A percentile compares a stretch with the other conserved stretches of the same genome.
These are phyloP conservation scores for Aspergillus neotritici DNA, from an alignment of 2,329 filamentous ascomycete species.

Conservation along the genomic window DNA sequence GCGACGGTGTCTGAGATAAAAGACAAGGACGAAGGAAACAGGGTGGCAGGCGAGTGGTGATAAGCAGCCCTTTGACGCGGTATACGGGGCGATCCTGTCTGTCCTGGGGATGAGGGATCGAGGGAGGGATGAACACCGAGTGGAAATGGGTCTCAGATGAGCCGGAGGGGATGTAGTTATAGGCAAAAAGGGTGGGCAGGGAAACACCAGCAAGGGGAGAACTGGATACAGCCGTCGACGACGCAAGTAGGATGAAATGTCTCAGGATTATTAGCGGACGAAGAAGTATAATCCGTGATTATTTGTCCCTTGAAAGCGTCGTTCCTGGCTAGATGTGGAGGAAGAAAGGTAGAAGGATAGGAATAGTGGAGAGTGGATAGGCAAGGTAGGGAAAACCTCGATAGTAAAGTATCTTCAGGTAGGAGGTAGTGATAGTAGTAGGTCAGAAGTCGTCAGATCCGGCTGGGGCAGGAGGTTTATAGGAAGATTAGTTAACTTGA, in stretches of 20 bases:
- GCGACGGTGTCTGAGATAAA: constrained; percentile 17
- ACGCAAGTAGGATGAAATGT: constrained; percentile 15
- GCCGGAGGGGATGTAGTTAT: constrained; percentile 16
- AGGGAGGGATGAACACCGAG: not conserved
- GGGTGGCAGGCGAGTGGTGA: constrained; percentile 7
- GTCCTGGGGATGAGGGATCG: constrained; percentile 4
- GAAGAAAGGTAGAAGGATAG: no score
- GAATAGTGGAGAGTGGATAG: no score
- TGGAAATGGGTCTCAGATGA: constrained; percentile 15
- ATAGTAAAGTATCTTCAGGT: no score
- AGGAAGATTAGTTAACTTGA: no score
- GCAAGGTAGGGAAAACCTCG: no score
- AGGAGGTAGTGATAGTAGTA: no score
- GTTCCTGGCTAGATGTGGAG: no score
- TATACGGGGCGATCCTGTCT: constrained; percentile 5
- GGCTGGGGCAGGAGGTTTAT: no score
- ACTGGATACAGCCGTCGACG: constrained; percentile 9
- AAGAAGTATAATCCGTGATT: constrained; percentile 6
- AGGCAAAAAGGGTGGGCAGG: constrained; percentile 9
- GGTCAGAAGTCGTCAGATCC: no score
- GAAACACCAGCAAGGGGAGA: constrained; percentile 17
- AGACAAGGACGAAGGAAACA: constrained; percentile 10
- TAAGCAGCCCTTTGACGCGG: constrained; percentile 15
- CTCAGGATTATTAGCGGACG: constrained; percentile 13
- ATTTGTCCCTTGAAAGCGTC: no score